A percentile compares a stretch with the other conserved stretches of the same genome.
These are phyloP conservation scores for Chlorophyllum brunneum DNA, from an alignment of 768 basidiomycete species.

Conservation along the genomic window DNA sequence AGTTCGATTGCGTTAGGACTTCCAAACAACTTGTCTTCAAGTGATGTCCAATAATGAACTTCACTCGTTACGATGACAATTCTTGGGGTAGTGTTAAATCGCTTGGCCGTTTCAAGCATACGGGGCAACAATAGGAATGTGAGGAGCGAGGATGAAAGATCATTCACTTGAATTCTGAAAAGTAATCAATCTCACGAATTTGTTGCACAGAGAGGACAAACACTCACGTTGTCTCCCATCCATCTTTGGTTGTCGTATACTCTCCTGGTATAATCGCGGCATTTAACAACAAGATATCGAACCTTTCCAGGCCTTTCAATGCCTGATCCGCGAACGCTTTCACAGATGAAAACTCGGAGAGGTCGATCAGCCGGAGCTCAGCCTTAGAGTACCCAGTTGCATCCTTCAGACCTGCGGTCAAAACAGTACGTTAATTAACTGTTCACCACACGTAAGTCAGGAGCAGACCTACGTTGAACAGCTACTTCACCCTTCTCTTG, in stretches of 20 bases:
- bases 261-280: slow-evolving; percentile 23
- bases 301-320: slow-evolving; percentile 26
- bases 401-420: slow-evolving; percentile 19
- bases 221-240: slow-evolving; percentile 43
- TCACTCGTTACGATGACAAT: slow-evolving; percentile 39
- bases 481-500: slow-evolving; percentile 30
- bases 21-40: slow-evolving; percentile 20
- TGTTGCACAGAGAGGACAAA: not conserved
- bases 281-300: slow-evolving; percentile 45
- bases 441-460: not conserved
- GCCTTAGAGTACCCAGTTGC: slow-evolving; percentile 30
- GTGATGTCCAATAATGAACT: slow-evolving; percentile 26
- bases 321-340: slow-evolving; percentile 30
- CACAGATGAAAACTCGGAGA: slow-evolving; percentile 33
- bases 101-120: slow-evolving; percentile 30
- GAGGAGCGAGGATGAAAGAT: slow-evolving; percentile 34
- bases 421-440: not conserved
- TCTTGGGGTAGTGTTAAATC: slow-evolving; percentile 24
- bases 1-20: slow-evolving; percentile 23
- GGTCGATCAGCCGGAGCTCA: slow-evolving; percentile 36
- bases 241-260: slow-evolving; percentile 30
- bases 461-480: slow-evolving; percentile 26
- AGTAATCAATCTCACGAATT: not conserved
- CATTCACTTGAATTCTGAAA: slow-evolving; percentile 41
- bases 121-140: slow-evolving; percentile 36